Evolutionary conservation across 2,329 filamentous ascomycete species (phyloP).

Genomic region (Thelonectria blattea): DNA sequence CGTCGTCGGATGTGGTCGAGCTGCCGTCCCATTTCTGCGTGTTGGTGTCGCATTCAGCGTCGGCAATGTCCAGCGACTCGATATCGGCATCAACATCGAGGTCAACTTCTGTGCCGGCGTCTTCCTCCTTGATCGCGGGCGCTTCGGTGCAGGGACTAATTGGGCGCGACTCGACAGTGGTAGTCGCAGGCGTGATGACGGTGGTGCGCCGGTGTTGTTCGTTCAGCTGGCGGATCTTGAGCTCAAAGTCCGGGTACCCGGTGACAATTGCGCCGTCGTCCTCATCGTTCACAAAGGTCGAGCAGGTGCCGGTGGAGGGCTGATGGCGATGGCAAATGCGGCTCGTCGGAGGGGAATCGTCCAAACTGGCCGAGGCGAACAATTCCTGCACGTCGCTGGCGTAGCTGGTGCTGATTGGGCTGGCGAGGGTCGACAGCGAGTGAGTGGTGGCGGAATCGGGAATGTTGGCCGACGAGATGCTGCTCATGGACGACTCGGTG

Average conservation of each 20-base stretch:
- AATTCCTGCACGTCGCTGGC: conserved; percentile 43
- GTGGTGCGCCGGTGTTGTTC: conserved; percentile 14
- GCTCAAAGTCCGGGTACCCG: conserved; percentile 37
- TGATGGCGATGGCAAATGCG: conserved; percentile 43
- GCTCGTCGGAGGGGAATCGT: conserved; percentile 36
- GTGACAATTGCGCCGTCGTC: conserved; percentile 39
- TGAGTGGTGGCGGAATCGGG: conserved; percentile 48
- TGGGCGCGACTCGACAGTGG: conserved; percentile 17
- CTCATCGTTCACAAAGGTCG: conserved; percentile 47
- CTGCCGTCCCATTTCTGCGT: conserved; percentile 28
- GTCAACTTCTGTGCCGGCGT: conserved; percentile 26
- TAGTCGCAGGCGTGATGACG: background rate
- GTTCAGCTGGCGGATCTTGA: conserved; percentile 31
- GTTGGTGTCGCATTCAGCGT: conserved; percentile 18
- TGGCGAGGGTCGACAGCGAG: conserved; percentile 45
- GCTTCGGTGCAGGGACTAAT: conserved; percentile 29
- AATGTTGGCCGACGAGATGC: conserved; percentile 45
- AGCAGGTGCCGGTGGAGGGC: conserved; percentile 45
- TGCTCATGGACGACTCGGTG: conserved; percentile 47
- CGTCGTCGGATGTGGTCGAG: conserved; percentile 38
- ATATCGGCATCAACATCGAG: conserved; percentile 11
- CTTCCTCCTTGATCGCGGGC: conserved; percentile 29
- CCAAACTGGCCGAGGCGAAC: conserved; percentile 37
- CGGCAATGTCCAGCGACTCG: conserved; percentile 3
- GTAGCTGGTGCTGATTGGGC: conserved; percentile 46